Percentiles rank a stretch among this genome's conserved stretches.
Evolutionary conservation across 2,329 filamentous ascomycete genomes (phyloP).

Genomic region (Stachybotrys echinatus): DNA sequence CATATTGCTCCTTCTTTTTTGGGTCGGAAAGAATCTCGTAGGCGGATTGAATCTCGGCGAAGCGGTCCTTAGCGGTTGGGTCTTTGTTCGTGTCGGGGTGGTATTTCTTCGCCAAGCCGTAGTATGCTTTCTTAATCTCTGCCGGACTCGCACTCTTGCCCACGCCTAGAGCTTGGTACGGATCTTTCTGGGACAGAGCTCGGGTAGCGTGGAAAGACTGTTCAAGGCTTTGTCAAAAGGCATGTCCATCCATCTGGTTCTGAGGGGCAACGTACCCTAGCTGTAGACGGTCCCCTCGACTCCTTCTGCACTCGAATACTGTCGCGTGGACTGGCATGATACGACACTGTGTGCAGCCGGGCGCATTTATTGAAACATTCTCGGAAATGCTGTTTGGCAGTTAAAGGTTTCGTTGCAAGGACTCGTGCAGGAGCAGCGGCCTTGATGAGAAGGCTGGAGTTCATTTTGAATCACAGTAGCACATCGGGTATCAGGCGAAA

Average conservation of each 20-base stretch:
- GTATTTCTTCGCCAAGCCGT: constrained; percentile 93
- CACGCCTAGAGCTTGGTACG: constrained; percentile 83
- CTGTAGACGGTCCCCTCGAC: constrained; percentile 10
- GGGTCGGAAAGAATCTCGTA: constrained; percentile 93
- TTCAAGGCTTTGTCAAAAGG: constrained; percentile 1
- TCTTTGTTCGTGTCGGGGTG: constrained; percentile 99
- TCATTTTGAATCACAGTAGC: constrained; percentile 33
- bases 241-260: neutral
- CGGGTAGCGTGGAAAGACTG: constrained; percentile 59
- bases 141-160: constrained; percentile 70
- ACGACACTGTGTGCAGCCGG: constrained; percentile 25
- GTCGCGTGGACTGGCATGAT: constrained; percentile 11
- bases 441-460: constrained; percentile 41
- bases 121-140: constrained; percentile 98
- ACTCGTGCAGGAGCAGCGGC: constrained; percentile 39
- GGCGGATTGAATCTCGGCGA: constrained; percentile 84
- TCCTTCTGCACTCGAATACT: constrained; percentile 12
- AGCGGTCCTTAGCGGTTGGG: constrained; percentile 85
- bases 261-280: constrained; percentile 19
- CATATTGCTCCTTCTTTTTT: constrained; percentile 87
- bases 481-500: constrained; percentile 15
- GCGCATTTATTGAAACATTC: constrained; percentile 32
- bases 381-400: constrained; percentile 31
- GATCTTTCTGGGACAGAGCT: constrained; percentile 59
- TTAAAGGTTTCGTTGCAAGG: constrained; percentile 37